Evolutionary conservation across 2,329 filamentous ascomycete genomes (phyloP), one percentile per base, ranked within the genome.

Genomic region (Fusarium odoratissimum): DNA sequence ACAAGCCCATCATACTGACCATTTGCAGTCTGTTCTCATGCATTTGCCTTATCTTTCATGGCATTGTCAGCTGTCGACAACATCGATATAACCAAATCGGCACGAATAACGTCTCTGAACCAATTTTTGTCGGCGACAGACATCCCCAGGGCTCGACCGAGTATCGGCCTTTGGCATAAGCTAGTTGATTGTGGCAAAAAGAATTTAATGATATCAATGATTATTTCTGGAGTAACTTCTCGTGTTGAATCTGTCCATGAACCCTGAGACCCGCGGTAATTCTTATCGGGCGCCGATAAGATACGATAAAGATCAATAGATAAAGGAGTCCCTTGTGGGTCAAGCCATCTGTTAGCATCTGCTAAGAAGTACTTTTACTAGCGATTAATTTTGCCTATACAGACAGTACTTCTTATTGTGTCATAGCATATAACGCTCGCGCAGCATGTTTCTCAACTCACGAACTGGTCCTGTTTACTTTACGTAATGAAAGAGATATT

Each of bases 11-110:
- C 2, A 10, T 41, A 10, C 17, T 71, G 7, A 54, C 38, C 3
- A 25, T 4, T 5, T 31, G 3, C 54, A 88, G 86, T 70, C 59
- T 84, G 7, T 81, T 86, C 51, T 86, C 83, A 71, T 56, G 83
- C 55, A 77, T 82, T 58, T 79, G 83, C 40, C 81, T 87, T 23
- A 69, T 81, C 17, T 79, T 86, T 9, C 81, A 85, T 74, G 75
- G 81, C 66, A 75, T 86, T 12, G 79, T 80, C 63, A 78, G 86
- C 17, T 79, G 83, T 73, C 81, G 83, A 19, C 85, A 87, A 71
- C 84, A 85, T 63, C 79, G 79, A 45, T 72, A 72, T 8, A 72
- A 72, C 12, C 55, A 72, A 7, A 48, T 72, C 11, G 69, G 69
- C 3, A 57, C 28, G 9, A 72, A 72, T 6, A 49, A 45, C 2